Evolutionary conservation across 2,329 filamentous ascomycete genomes (phyloP), one percentile per base, ranked within the genome.

Genomic region (Rhynchosporium secalis): DNA sequence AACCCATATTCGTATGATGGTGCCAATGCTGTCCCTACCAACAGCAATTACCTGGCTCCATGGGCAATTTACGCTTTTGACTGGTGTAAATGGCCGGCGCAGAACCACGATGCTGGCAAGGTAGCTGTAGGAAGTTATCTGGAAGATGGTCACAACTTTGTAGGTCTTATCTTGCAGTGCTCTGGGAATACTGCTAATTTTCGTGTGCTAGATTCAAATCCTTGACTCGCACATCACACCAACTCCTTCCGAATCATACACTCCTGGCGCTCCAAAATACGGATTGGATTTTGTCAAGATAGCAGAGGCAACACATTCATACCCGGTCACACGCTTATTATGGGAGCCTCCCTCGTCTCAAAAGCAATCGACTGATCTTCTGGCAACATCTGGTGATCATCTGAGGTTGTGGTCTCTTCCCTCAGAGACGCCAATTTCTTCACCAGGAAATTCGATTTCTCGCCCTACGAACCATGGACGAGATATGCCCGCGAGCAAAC

Each of bases 91-190:
- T 99, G 95, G 94, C 86, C 90, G 15, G 87, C 94, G 2, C 86
- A 92, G 72, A 87, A 78, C 71, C 87, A 87, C 68, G 88, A 91
- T 65, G 92, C 91, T 3, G 95, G 95, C 45, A 98, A 98, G 77
- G 84, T 99, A 70, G 95, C 95, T 12, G 83, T 99, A 45, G 95
- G 94, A 63, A 99, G 95, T 79, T 98, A 98, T 75, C 79, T 98
- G 57, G 95, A 99, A 78, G 95, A 99, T 77, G 94, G 93, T 5
- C 95, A 99, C 78, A 99, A 99, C 75, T 99, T 96, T 80, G 92
- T 96, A 80, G 71, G 85, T 43, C 13, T 52, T 33, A 12, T 38
- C 28, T 57, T 45, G 58, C 45, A 46, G 29, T 45, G 28, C 36
- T 9, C 12, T 26, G 67, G 69, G 49, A 62, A 20, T 26, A 9